phyloP scores from a whole-genome alignment of 2,329 filamentous ascomycete species.

The Iodosphaeria phyllophila region DNA sequence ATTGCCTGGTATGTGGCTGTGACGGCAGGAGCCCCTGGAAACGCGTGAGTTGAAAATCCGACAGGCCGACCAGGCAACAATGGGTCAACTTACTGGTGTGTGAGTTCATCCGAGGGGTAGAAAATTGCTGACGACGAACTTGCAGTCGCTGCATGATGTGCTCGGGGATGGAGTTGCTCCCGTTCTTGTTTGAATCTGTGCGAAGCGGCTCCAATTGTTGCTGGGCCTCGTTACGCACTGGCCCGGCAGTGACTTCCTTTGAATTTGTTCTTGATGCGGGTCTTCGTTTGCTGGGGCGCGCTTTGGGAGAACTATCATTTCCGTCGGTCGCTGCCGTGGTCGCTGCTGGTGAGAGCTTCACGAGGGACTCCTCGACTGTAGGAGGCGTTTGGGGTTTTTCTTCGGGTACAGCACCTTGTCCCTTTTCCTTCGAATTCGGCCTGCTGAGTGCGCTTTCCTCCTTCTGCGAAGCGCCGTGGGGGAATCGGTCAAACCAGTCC shows the following conservation, averaged over 20 bases:
- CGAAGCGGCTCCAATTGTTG: slow-evolving; percentile 19
- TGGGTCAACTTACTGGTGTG: slow-evolving; percentile 20
- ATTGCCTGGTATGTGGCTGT: slow-evolving; percentile 22
- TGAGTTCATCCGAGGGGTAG: slow-evolving; percentile 18
- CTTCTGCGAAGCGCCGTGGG: slow-evolving; percentile 69
- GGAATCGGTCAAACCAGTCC: slow-evolving; percentile 94
- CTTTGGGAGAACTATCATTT: slow-evolving; percentile 14
- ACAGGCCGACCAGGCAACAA: slow-evolving; percentile 16
- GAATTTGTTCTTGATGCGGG: slow-evolving; percentile 10
- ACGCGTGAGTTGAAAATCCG: neutral
- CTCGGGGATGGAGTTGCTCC: slow-evolving; percentile 10
- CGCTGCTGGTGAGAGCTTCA: slow-evolving; percentile 51
- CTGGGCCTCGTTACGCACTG: slow-evolving; percentile 16
- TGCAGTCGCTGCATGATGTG: slow-evolving; percentile 17
- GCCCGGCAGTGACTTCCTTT: slow-evolving; percentile 18
- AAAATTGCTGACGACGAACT: slow-evolving; percentile 16
- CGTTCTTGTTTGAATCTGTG: slow-evolving; percentile 17
- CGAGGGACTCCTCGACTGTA: slow-evolving; percentile 88
- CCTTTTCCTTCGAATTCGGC: slow-evolving; percentile 52
- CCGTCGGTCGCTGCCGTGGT: slow-evolving; percentile 27
- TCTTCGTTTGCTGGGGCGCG: slow-evolving; percentile 17
- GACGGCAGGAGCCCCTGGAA: slow-evolving; percentile 3
- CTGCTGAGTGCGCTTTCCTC: slow-evolving; percentile 65
- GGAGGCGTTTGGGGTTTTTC: slow-evolving; percentile 83
- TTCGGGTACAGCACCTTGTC: slow-evolving; percentile 74